phyloP scores from a whole-genome alignment of 805 yeast species.

The Kodamaea leandrae region DNA sequence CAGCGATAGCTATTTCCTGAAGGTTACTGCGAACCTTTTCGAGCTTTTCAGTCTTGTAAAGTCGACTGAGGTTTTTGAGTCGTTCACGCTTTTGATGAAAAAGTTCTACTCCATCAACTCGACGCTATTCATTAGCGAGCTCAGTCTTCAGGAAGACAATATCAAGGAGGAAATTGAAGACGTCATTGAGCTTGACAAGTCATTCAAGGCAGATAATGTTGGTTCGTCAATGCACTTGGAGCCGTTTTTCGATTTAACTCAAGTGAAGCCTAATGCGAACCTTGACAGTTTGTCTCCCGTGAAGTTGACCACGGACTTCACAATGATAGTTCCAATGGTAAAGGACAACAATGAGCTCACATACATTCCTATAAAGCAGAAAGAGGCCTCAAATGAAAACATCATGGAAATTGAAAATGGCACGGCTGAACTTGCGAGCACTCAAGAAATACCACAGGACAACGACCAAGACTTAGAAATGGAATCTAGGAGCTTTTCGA shows the following conservation, averaged over 20 bases:
- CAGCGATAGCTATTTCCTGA: slow-evolving; percentile 29
- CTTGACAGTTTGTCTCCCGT: slow-evolving; percentile 25
- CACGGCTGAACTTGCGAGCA: background rate
- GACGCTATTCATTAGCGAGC: slow-evolving; percentile 24
- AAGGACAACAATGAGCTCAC: slow-evolving; percentile 11
- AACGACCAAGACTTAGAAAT: too few relatives aligned
- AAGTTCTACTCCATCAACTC: slow-evolving; percentile 31
- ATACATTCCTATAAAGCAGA: slow-evolving; percentile 7
- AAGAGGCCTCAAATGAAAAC: background rate
- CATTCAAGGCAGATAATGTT: slow-evolving; percentile 14
- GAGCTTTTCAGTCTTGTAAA: slow-evolving; percentile 33
- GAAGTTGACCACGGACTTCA: slow-evolving; percentile 31
- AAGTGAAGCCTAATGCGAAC: slow-evolving; percentile 2
- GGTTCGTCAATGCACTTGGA: slow-evolving; percentile 12
- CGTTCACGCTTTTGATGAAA: slow-evolving; percentile 23
- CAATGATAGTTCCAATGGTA: slow-evolving; percentile 27
- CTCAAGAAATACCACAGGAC: slow-evolving; percentile 4
- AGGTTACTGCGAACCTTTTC: slow-evolving; percentile 25
- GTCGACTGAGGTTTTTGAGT: slow-evolving; percentile 25
- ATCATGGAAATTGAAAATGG: background rate
- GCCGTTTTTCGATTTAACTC: slow-evolving; percentile 29
- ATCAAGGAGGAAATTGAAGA: slow-evolving; percentile 33
- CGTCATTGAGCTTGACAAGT: slow-evolving; percentile 31
- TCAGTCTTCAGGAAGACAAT: slow-evolving; percentile 20
- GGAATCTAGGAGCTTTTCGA: too few relatives aligned